These are phyloP conservation scores for Allium cepa DNA, from an alignment of 106 monocot species.

Conservation along the genomic window DNA sequence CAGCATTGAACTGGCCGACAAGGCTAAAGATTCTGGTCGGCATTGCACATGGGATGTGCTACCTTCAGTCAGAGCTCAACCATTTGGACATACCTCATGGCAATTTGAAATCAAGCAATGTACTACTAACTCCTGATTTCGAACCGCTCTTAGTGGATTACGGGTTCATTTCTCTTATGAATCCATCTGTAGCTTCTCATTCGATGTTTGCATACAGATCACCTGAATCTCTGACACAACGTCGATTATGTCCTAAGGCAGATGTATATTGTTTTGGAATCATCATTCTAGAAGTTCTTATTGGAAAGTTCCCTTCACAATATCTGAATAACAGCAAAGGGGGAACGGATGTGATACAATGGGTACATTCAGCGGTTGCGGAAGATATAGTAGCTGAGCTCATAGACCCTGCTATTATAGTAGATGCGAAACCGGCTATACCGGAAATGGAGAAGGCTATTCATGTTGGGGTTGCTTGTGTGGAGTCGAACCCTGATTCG, in stretches of 20 bases:
- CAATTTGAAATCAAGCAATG: slow-evolving; percentile 82
- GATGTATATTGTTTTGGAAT: slow-evolving; percentile 90
- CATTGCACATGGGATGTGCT: slow-evolving; percentile 41
- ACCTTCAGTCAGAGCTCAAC: slow-evolving; percentile 61
- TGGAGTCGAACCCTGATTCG: slow-evolving; percentile 25
- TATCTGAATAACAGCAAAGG: slow-evolving; percentile 54
- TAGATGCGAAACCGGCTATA: not conserved
- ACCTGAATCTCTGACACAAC: slow-evolving; percentile 42
- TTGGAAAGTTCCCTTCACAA: slow-evolving; percentile 74
- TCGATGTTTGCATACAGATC: slow-evolving; percentile 51
- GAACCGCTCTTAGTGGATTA: slow-evolving; percentile 69
- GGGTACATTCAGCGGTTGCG: slow-evolving; percentile 23
- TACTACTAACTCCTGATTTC: slow-evolving; percentile 57
- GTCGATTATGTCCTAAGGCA: slow-evolving; percentile 37
- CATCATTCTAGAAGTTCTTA: slow-evolving; percentile 78
- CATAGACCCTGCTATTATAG: slow-evolving; percentile 32
- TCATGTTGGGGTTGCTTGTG: slow-evolving; percentile 25
- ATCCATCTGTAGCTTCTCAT: slow-evolving; percentile 30
- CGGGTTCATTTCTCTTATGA: slow-evolving; percentile 49
- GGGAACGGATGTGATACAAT: slow-evolving; percentile 52
- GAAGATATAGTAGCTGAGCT: slow-evolving; percentile 33
- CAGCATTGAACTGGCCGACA: slow-evolving; percentile 61
- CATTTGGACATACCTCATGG: slow-evolving; percentile 51
- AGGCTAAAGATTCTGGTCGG: slow-evolving; percentile 53
- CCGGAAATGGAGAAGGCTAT: slow-evolving; percentile 34